Conservation (phyloP, 345 rosid genomes). For the Rhizophora mangle region DNA sequence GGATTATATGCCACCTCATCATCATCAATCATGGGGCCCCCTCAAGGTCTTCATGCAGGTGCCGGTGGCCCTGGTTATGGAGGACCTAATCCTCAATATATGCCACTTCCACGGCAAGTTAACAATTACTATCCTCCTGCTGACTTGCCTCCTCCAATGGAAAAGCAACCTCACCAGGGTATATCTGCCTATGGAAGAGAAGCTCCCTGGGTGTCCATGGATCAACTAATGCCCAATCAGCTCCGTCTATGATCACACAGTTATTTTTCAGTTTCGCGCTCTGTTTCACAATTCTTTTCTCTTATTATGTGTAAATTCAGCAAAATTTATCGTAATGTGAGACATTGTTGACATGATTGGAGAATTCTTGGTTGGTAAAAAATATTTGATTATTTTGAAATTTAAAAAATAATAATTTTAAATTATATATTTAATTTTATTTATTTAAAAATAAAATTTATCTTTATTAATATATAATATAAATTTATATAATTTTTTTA, state of each 20-base stretch:
- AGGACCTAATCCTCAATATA: conserved; percentile 70
- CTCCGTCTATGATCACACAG: conserved; percentile 95
- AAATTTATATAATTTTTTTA: too few relatives aligned
- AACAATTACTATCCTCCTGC: conserved; percentile 82
- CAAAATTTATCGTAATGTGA: neutral
- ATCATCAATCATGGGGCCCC: conserved; percentile 91
- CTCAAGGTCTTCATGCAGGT: conserved; percentile 71
- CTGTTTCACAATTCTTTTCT: neutral
- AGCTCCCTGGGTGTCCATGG: conserved; percentile 66
- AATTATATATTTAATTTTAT: too few relatives aligned
- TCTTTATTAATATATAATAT: too few relatives aligned
- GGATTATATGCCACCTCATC: conserved; percentile 86
- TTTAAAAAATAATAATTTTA: too few relatives aligned
- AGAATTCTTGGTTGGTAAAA: too few relatives aligned
- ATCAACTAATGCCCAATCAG: conserved; percentile 54
- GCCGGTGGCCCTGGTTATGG: conserved; percentile 69
- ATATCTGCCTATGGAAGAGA: conserved; percentile 97
- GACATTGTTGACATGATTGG: neutral
- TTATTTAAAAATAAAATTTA: too few relatives aligned
- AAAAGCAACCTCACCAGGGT: conserved; percentile 94
- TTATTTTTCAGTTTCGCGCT: conserved; percentile 8
- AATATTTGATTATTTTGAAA: too few relatives aligned
- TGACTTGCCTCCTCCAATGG: conserved; percentile 80
- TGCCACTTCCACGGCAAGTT: conserved; percentile 78
- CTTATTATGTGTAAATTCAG: neutral